A percentile compares a stretch with the other conserved stretches of the same genome.
Evolutionary conservation across 1,284 basidiomycete species (phyloP).

Genomic region (Ustilago sp.): DNA sequence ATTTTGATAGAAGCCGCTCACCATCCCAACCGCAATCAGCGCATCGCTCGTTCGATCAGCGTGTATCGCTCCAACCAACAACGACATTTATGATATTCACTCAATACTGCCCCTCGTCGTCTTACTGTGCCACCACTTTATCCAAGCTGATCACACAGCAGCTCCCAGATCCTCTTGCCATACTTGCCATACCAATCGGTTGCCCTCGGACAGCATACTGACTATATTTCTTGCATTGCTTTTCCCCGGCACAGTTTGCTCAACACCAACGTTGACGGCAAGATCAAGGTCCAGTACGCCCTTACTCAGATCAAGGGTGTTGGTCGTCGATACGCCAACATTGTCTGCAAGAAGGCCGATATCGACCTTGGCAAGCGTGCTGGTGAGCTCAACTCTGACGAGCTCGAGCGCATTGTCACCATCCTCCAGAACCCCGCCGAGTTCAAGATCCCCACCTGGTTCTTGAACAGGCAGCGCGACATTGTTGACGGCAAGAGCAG

Average conservation of each 20-base stretch:
- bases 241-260: slow-evolving; percentile 76
- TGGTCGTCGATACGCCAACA: slow-evolving; percentile 96
- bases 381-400: slow-evolving; percentile 93
- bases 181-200: no score
- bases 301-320: slow-evolving; percentile 94
- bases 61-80: not conserved
- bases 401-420: slow-evolving; percentile 98
- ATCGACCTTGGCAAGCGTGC: slow-evolving; percentile 98
- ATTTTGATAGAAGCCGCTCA: not conserved
- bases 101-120: slow-evolving; percentile 5
- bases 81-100: not conserved
- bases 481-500: slow-evolving; percentile 96
- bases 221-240: not conserved
- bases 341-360: slow-evolving; percentile 99
- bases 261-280: slow-evolving; percentile 99
- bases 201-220: slow-evolving; percentile 6
- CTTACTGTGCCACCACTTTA: not conserved
- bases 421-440: slow-evolving; percentile 99
- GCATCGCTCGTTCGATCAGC: not conserved
- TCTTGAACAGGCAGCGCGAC: slow-evolving; percentile 99
- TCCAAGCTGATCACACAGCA: slow-evolving; percentile 22
- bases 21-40: not conserved
- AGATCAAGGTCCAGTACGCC: slow-evolving; percentile 82
- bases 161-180: slow-evolving; percentile 1
- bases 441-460: slow-evolving; percentile 99